These are phyloP conservation scores for Paraglomus occultum DNA, from an alignment of 192 early-diverging fungal genomes.

Conservation along the genomic window DNA sequence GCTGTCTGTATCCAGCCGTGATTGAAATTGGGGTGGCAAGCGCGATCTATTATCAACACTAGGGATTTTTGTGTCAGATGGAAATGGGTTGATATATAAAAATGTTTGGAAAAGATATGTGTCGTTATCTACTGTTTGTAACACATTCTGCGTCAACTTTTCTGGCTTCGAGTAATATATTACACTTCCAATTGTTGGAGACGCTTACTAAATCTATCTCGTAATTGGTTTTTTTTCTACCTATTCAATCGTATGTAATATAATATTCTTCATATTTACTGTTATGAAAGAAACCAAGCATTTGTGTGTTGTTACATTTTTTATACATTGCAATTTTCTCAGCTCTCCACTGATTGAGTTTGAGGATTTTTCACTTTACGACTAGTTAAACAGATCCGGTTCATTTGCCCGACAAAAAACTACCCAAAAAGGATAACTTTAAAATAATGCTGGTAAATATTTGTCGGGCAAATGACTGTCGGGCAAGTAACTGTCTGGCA, in stretches of 20 bases:
- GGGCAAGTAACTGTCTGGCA: no score
- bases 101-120: neutral
- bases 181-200: neutral
- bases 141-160: no score
- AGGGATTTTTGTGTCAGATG: slow-evolving; percentile 4
- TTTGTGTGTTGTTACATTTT: neutral
- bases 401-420: no score
- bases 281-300: slow-evolving; percentile 7
- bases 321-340: neutral
- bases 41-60: neutral
- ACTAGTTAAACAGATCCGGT: slow-evolving; percentile 13
- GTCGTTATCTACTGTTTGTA: no score
- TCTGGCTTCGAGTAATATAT: neutral
- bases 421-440: no score
- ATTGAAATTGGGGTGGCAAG: neutral
- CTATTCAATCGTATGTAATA: neutral
- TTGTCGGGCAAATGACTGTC: no score
- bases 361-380: slow-evolving; percentile 15
- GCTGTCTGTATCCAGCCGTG: no score
- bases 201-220: neutral
- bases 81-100: neutral
- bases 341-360: slow-evolving; percentile 11
- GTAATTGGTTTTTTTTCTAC: neutral
- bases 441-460: no score
- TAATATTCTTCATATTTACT: slow-evolving; percentile 22